Evolutionary conservation across 1,284 basidiomycete species (phyloP).

Genomic region (Singerocomus inundabilis): DNA sequence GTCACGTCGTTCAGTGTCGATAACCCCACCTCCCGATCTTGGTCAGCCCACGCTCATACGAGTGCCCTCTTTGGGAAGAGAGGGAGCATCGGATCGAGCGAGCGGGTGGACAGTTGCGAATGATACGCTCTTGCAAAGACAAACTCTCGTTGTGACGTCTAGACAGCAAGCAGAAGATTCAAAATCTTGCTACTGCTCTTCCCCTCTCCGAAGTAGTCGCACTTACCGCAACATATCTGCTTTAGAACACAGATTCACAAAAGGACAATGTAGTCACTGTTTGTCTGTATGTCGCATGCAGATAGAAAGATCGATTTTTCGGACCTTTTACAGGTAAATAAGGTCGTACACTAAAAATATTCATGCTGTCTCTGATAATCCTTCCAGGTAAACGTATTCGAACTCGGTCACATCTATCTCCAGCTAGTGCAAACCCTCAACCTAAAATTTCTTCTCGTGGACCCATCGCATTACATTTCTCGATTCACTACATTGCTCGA

Average conservation of each 20-base stretch:
- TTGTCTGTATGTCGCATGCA: conserved; percentile 93
- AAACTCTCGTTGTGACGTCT: not conserved
- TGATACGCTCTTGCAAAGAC: conserved; percentile 47
- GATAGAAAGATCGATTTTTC: conserved; percentile 97
- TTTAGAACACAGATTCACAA: conserved; percentile 91
- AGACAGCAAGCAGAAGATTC: conserved; percentile 75
- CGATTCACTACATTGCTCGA: conserved; percentile 96
- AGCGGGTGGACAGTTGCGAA: conserved; percentile 89
- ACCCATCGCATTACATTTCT: conserved; percentile 96
- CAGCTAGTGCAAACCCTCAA: conserved; percentile 90
- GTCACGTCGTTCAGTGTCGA: conserved; percentile 35
- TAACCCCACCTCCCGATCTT: conserved; percentile 2
- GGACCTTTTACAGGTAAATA: conserved; percentile 78
- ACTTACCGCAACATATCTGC: conserved; percentile 82
- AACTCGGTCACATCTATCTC: conserved; percentile 94
- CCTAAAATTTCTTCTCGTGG: conserved; percentile 86
- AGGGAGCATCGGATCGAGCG: conserved; percentile 74
- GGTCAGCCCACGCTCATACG: conserved; percentile 73
- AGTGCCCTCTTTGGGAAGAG: conserved; percentile 78
- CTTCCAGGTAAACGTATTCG: conserved; percentile 92
- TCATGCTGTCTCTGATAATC: conserved; percentile 1
- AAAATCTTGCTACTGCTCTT: conserved; percentile 76
- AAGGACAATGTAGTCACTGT: conserved; percentile 95
- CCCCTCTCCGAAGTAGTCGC: conserved; percentile 79
- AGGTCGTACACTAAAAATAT: not conserved